Evolutionary conservation across 2,329 filamentous ascomycete species (phyloP).

Genomic region (Venturia carpophila): DNA sequence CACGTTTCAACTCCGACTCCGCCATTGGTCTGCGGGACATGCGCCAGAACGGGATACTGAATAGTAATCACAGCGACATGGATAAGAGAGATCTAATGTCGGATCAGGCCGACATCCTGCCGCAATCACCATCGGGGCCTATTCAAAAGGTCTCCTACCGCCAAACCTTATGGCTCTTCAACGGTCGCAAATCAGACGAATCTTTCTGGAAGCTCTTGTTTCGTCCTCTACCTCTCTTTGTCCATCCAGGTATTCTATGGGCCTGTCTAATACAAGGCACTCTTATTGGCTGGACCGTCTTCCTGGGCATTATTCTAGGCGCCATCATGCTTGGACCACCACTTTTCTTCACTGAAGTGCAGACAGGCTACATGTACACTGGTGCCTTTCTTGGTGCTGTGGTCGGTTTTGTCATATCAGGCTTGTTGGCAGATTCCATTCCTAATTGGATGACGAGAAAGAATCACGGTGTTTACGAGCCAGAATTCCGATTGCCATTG

Average conservation of each 20-base stretch:
- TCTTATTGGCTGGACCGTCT: constrained; percentile 91
- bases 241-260: constrained; percentile 83
- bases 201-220: constrained; percentile 57
- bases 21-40: not conserved
- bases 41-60: not conserved
- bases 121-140: not conserved
- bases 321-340: constrained; percentile 71
- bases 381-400: constrained; percentile 80
- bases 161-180: constrained; percentile 61
- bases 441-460: constrained; percentile 61
- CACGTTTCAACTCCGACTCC: constrained; percentile 60
- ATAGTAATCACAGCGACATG: not conserved
- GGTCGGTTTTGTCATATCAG: constrained; percentile 67
- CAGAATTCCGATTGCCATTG: constrained; percentile 79
- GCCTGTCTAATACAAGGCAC: constrained; percentile 73
- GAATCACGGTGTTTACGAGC: constrained; percentile 80
- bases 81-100: constrained; percentile 18
- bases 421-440: constrained; percentile 63
- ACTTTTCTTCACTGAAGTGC: constrained; percentile 69
- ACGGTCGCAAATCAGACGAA: constrained; percentile 74
- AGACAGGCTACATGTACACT: constrained; percentile 76
- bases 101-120: constrained; percentile 4
- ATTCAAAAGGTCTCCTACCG: constrained; percentile 47
- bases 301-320: constrained; percentile 77
- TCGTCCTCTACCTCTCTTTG: constrained; percentile 72